Evolutionary conservation across 305 asterid genomes (phyloP).

Genomic region (Ruellia speciosa): DNA sequence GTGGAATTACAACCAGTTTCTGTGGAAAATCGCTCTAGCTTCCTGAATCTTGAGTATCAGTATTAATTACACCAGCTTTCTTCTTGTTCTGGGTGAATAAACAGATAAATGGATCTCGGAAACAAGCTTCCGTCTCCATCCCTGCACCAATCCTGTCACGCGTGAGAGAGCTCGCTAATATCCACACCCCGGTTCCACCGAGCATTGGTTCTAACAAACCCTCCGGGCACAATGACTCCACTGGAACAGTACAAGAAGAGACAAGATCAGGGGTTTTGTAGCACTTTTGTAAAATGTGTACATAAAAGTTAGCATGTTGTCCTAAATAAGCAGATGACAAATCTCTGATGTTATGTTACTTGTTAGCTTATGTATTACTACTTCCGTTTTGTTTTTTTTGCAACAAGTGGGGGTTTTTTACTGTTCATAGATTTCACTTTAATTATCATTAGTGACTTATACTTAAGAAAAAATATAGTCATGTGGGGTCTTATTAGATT

Average conservation of each 20-base stretch:
- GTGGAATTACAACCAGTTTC: too few species aligned
- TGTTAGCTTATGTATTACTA: too few species aligned
- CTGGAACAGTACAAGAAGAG: constrained; percentile 33
- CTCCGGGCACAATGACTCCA: constrained; percentile 26
- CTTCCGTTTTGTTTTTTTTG: too few species aligned
- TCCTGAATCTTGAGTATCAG: background rate
- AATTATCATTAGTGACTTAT: too few species aligned
- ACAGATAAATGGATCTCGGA: constrained; percentile 52
- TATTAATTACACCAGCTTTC: background rate
- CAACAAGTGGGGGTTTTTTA: too few species aligned
- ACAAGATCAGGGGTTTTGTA: constrained; percentile 44
- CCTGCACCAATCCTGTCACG: constrained; percentile 69
- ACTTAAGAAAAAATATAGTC: too few species aligned
- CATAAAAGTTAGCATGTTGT: background rate
- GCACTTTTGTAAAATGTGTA: constrained; percentile 12
- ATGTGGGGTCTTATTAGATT: too few species aligned
- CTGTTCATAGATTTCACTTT: too few species aligned
- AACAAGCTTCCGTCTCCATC: constrained; percentile 60
- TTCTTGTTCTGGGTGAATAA: constrained; percentile 16
- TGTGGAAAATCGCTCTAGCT: too few species aligned
- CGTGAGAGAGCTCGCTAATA: constrained; percentile 82
- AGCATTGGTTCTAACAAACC: constrained; percentile 35
- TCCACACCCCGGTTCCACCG: constrained; percentile 46
- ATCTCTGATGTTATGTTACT: too few species aligned
- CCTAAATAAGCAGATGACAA: background rate